Evolutionary conservation across 2,329 filamentous ascomycete species (phyloP).

Genomic region (Claviceps spartinae): DNA sequence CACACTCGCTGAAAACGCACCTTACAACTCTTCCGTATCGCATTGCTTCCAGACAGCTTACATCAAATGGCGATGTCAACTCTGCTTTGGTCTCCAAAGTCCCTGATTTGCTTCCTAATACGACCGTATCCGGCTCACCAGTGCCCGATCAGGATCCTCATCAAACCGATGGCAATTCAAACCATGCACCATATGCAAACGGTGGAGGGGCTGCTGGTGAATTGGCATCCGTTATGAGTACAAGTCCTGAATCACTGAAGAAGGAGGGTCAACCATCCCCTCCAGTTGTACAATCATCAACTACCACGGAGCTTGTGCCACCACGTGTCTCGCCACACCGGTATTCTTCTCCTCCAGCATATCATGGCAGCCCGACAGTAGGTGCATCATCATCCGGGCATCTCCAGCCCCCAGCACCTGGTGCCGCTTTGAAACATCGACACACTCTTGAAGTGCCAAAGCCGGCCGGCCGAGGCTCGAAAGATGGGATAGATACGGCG

Average conservation of each 20-base stretch:
- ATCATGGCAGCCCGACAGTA: conserved; percentile 26
- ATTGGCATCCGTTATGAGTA: not conserved
- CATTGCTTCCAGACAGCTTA: conserved; percentile 12
- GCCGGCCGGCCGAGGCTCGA: conserved; percentile 52
- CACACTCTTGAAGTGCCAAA: conserved; percentile 83
- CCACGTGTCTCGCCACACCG: conserved; percentile 31
- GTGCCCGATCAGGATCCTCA: not conserved
- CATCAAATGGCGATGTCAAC: conserved; percentile 11
- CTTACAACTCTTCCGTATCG: conserved; percentile 17
- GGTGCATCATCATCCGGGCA: conserved; percentile 35
- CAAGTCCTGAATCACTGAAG: conserved; percentile 1
- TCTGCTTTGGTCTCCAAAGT: not conserved
- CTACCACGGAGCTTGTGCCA: conserved; percentile 2
- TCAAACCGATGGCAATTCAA: not conserved
- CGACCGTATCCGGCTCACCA: not conserved
- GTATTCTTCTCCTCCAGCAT: conserved; percentile 51
- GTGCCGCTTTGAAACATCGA: conserved; percentile 57
- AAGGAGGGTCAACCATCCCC: not conserved
- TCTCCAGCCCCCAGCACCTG: conserved; percentile 29
- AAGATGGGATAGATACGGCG: conserved; percentile 54
- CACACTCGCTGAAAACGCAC: conserved; percentile 14
- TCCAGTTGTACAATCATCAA: not conserved
- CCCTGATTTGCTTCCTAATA: not conserved
- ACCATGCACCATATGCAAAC: not conserved
- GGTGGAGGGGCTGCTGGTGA: not conserved